These are phyloP conservation scores for Gnaphalium uliginosum DNA, from an alignment of 129 eudicot genomes.

Conservation along the genomic window DNA sequence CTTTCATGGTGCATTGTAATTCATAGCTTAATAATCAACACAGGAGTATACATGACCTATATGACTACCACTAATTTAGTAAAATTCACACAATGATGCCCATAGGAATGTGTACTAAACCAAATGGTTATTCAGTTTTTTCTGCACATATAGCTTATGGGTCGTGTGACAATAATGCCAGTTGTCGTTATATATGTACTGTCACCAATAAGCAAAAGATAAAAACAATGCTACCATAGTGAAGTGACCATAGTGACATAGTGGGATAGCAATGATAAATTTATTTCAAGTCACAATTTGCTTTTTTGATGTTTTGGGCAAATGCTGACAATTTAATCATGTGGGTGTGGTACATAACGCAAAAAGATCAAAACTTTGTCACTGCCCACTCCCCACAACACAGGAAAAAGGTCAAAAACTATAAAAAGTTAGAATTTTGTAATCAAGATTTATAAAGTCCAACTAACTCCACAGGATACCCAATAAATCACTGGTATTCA, in stretches of 20 bases:
- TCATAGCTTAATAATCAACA: no score
- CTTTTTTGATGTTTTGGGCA: conserved; percentile 29
- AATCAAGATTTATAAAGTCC: conserved; percentile 8
- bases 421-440: background rate
- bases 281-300: conserved; percentile 21
- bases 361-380: conserved; percentile 22
- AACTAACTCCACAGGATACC: background rate
- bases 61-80: no score
- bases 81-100: no score
- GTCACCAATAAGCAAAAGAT: no score
- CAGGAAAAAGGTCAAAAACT: conserved; percentile 18
- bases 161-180: no score
- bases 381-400: conserved; percentile 18
- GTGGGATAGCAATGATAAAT: conserved; percentile 28
- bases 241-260: conserved; percentile 18
- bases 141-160: no score
- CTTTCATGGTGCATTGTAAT: no score
- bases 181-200: no score
- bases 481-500: background rate
- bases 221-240: background rate
- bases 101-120: no score
- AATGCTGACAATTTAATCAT: conserved; percentile 28
- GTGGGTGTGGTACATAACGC: conserved; percentile 19
- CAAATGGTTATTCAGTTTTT: no score
- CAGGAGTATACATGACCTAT: no score